Evolutionary conservation across 2,329 filamentous ascomycete genomes (phyloP).

Genomic region (Arthrobotrys sinensis): DNA sequence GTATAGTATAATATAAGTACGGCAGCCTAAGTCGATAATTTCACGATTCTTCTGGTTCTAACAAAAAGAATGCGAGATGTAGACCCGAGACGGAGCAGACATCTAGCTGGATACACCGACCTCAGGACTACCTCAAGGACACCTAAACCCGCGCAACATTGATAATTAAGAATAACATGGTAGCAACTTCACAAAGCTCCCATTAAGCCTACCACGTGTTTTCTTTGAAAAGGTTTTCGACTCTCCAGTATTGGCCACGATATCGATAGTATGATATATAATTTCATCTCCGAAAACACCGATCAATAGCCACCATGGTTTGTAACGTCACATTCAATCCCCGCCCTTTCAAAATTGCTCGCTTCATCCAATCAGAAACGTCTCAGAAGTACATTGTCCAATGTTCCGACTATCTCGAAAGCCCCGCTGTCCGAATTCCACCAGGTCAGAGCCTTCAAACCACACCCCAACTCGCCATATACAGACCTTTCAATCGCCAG

Average conservation of each 20-base stretch:
- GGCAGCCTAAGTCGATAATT: too few relatives aligned
- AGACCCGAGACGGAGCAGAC: background rate
- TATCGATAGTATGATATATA: too few relatives aligned
- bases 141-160: background rate
- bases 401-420: background rate
- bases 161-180: background rate
- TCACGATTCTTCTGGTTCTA: too few relatives aligned
- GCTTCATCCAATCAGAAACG: background rate
- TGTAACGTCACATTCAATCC: slow-evolving; percentile 7
- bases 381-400: slow-evolving; percentile 29
- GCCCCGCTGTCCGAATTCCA: background rate
- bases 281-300: too few relatives aligned
- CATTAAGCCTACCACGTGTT: background rate
- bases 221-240: background rate
- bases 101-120: background rate
- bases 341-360: slow-evolving; percentile 20
- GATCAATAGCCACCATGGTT: slow-evolving; percentile 10
- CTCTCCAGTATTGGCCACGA: too few relatives aligned
- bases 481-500: background rate
- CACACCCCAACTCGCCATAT: background rate
- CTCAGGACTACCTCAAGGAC: background rate
- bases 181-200: background rate
- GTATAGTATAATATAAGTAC: too few relatives aligned
- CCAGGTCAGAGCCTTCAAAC: too few relatives aligned
- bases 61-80: too few relatives aligned